These are phyloP conservation scores for Rhodotorula diobovata DNA, from an alignment of 768 basidiomycete genomes.

Conservation along the genomic window DNA sequence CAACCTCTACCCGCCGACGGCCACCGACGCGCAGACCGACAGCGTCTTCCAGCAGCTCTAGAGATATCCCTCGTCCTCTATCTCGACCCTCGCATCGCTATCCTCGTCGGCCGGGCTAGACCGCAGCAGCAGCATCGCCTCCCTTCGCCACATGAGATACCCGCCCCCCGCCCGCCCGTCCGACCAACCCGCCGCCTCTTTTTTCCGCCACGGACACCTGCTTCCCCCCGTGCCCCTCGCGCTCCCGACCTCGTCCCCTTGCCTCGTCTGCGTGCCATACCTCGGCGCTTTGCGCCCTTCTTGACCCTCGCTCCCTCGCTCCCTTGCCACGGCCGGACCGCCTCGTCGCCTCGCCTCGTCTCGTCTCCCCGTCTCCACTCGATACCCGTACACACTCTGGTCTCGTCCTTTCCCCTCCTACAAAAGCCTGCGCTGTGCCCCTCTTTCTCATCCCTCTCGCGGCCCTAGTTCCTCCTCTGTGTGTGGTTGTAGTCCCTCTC, in stretches of 20 bases:
- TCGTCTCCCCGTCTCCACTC: not conserved
- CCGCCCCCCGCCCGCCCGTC: too few species aligned
- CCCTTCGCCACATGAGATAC: not conserved
- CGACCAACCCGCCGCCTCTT: too few species aligned
- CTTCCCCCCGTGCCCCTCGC: not conserved
- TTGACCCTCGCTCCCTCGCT: not conserved
- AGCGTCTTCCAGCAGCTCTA: conserved; percentile 4
- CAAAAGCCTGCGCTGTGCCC: not conserved
- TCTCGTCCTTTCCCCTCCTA: not conserved
- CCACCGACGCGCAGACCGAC: not conserved
- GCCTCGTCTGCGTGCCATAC: not conserved
- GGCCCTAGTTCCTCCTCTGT: not conserved
- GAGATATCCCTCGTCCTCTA: too few species aligned
- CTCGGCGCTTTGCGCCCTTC: not conserved
- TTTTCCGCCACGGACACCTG: not conserved
- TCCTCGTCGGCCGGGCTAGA: not conserved
- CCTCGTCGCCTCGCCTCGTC: too few species aligned
- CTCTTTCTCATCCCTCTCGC: not conserved
- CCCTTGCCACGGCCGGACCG: not conserved
- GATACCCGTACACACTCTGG: not conserved
- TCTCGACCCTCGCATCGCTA: not conserved
- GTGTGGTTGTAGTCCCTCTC: not conserved
- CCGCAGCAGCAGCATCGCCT: not conserved
- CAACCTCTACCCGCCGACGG: conserved; percentile 51
- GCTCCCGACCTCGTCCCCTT: not conserved